Evolutionary conservation across 208 protist species (phyloP).

Genomic region (Leptomonas seymouri): DNA sequence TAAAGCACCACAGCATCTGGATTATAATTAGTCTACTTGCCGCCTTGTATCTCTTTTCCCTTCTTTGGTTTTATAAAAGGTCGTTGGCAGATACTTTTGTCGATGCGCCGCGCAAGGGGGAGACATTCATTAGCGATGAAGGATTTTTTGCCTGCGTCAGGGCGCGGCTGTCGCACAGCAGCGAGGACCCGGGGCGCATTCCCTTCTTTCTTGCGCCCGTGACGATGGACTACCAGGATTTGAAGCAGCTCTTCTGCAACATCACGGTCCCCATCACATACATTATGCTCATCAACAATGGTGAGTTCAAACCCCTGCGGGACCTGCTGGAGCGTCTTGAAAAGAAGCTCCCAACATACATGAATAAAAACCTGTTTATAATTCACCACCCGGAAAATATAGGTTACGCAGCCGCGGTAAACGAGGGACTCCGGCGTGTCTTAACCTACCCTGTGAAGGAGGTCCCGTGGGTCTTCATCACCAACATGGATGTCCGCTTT

Average conservation of each 20-base stretch:
- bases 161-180: slow-evolving; percentile 24
- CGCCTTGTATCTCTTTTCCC: slow-evolving; percentile 7
- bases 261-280: slow-evolving; percentile 35
- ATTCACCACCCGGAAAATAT: slow-evolving; percentile 34
- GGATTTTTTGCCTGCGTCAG: slow-evolving; percentile 26
- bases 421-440: slow-evolving; percentile 34
- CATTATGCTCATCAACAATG: slow-evolving; percentile 47
- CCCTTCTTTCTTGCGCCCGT: slow-evolving; percentile 39
- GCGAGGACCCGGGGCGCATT: slow-evolving; percentile 15
- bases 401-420: slow-evolving; percentile 36
- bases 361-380: slow-evolving; percentile 24
- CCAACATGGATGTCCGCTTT: slow-evolving; percentile 46
- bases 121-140: slow-evolving; percentile 25
- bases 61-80: slow-evolving; percentile 8
- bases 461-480: slow-evolving; percentile 46
- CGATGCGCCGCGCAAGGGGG: slow-evolving; percentile 22
- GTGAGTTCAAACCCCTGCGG: slow-evolving; percentile 21
- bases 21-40: slow-evolving; percentile 14
- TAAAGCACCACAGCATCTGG: neutral
- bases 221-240: slow-evolving; percentile 41
- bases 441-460: slow-evolving; percentile 21
- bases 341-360: neutral
- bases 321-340: slow-evolving; percentile 19
- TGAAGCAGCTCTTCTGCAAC: slow-evolving; percentile 47
- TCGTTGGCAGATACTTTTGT: neutral